Evolutionary conservation across 169 alveolate genomes (phyloP).

Genomic region (Plasmodium falciparum): DNA sequence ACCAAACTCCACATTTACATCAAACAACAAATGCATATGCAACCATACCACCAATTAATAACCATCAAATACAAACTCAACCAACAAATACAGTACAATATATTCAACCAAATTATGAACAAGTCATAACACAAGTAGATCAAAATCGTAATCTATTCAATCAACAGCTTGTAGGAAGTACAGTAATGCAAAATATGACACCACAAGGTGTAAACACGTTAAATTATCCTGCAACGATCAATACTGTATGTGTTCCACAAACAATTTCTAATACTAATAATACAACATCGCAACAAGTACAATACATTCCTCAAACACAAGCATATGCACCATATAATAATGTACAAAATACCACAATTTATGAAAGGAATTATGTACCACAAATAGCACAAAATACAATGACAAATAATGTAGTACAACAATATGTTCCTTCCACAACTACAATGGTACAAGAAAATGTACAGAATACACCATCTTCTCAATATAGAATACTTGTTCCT

Average conservation of each 20-base stretch:
- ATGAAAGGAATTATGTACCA: constrained; percentile 11
- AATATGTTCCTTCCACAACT: constrained; percentile 5
- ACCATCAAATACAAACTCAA: constrained; percentile 8
- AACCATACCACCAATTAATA: constrained; percentile 18
- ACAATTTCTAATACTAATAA: neutral
- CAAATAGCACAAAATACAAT: constrained; percentile 10
- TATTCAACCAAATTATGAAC: constrained; percentile 18
- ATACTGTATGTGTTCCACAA: neutral
- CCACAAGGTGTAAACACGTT: neutral
- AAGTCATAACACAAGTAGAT: constrained; percentile 6
- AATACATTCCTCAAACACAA: constrained; percentile 14
- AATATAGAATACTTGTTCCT: constrained; percentile 23
- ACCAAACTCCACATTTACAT: neutral
- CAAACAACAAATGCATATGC: constrained; percentile 18
- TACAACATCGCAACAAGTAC: constrained; percentile 7
- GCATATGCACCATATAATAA: constrained; percentile 14
- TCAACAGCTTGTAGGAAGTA: constrained; percentile 10
- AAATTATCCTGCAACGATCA: neutral
- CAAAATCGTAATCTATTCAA: constrained; percentile 20
- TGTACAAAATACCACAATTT: neutral
- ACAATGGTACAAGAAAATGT: constrained; percentile 12
- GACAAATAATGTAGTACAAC: constrained; percentile 7
- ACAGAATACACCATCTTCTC: constrained; percentile 3
- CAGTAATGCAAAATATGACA: constrained; percentile 12
- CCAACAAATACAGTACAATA: constrained; percentile 10